Conservation (phyloP, 179 eudicot species). For the Corrigiola litoralis region DNA sequence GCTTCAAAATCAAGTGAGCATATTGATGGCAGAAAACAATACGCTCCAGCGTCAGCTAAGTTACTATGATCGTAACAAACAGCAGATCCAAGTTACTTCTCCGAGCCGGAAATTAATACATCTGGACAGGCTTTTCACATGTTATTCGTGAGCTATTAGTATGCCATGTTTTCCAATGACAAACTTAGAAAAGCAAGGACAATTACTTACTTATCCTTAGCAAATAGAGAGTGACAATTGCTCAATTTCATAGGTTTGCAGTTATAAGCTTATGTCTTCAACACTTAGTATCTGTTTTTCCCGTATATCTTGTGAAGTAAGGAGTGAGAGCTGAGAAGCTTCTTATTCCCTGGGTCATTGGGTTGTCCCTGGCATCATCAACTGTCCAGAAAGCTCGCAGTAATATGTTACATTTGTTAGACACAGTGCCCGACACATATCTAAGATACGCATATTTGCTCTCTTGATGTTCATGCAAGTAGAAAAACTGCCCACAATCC, state of each 20-base stretch:
- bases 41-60: constrained; percentile 12
- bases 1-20: constrained; percentile 21
- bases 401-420: neutral
- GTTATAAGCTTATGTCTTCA: no score
- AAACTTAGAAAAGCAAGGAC: no score
- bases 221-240: no score
- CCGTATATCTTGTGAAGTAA: no score
- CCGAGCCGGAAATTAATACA: constrained; percentile 9
- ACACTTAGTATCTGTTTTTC: no score
- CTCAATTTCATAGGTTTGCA: no score
- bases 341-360: neutral
- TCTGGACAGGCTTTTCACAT: constrained; percentile 20
- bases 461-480: no score
- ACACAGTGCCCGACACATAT: neutral
- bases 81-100: constrained; percentile 4
- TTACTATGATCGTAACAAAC: constrained; percentile 15
- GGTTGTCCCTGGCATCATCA: neutral
- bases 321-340: neutral
- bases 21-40: constrained; percentile 18
- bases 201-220: no score
- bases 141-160: constrained; percentile 1
- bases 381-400: neutral
- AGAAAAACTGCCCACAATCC: no score
- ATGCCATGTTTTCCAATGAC: no score
- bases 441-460: neutral